These are phyloP conservation scores for Kalanchoe fedtschenkoi DNA, from an alignment of 164 flowering plant genomes.

Conservation along the genomic window DNA sequence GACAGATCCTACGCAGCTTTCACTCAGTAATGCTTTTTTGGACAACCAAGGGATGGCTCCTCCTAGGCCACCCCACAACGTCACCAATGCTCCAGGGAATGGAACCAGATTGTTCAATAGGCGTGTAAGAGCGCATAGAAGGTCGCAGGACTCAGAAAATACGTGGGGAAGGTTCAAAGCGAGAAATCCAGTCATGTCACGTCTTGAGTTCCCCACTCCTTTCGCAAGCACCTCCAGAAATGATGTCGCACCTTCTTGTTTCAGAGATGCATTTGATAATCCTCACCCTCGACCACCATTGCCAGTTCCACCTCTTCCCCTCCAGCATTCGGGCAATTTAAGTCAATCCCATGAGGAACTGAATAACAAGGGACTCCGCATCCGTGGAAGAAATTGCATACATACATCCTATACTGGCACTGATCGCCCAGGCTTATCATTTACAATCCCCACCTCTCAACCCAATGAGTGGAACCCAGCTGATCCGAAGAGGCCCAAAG, in stretches of 20 bases:
- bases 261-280: background rate
- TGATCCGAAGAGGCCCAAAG: conserved; percentile 14
- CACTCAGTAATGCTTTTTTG: background rate
- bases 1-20: background rate
- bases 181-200: conserved; percentile 1
- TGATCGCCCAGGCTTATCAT: conserved; percentile 8
- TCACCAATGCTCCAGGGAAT: background rate
- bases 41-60: background rate
- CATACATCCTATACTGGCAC: background rate
- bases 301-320: background rate
- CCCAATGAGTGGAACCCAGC: conserved; percentile 7
- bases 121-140: background rate
- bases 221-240: background rate
- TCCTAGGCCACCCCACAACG: background rate
- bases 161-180: background rate
- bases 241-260: background rate
- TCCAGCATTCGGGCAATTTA: background rate
- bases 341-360: background rate
- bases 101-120: background rate
- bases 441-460: conserved; percentile 6
- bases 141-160: background rate
- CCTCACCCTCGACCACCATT: background rate
- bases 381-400: background rate
- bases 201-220: background rate
- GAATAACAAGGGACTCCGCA: background rate